A percentile compares a stretch with the other conserved stretches of the same genome.
phyloP scores from a whole-genome alignment of 2,329 filamentous ascomycete genomes.

The Penicillium sumatraense region DNA sequence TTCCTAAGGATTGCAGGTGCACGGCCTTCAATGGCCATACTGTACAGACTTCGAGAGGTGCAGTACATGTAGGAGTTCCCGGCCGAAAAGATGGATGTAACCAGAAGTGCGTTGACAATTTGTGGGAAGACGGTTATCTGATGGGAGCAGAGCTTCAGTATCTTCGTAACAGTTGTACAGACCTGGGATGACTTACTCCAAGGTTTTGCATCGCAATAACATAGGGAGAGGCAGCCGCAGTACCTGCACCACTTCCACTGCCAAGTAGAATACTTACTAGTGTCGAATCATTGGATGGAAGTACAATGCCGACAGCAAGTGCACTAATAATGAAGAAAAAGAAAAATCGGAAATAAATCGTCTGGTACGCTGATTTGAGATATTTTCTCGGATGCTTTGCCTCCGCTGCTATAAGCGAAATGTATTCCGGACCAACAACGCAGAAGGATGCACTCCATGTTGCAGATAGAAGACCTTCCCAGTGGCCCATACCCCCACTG shows the following conservation, averaged over 20 bases:
- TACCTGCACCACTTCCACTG: neutral
- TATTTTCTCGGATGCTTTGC: conserved; percentile 68
- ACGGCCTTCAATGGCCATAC: conserved; percentile 56
- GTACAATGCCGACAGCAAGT: conserved; percentile 69
- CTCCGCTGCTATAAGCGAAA: conserved; percentile 65
- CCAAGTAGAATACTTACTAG: neutral
- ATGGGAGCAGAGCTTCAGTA: too few species aligned
- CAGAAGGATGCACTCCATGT: conserved; percentile 12
- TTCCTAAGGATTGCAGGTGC: conserved; percentile 55
- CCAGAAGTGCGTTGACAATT: conserved; percentile 59
- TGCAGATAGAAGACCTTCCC: conserved; percentile 38
- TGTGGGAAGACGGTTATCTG: conserved; percentile 59
- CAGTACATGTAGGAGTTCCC: conserved; percentile 60
- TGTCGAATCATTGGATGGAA: conserved; percentile 65
- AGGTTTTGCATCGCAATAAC: conserved; percentile 64
- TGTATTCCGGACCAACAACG: conserved; percentile 67
- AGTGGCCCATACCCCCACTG: conserved; percentile 63
- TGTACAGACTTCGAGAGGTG: conserved; percentile 56
- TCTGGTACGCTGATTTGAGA: conserved; percentile 73
- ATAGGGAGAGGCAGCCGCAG: conserved; percentile 53
- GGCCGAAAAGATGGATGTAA: conserved; percentile 59
- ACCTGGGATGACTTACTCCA: too few species aligned
- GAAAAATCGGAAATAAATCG: conserved; percentile 75
- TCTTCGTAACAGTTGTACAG: too few species aligned
- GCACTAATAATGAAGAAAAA: conserved; percentile 74